These are phyloP conservation scores for Kuraishia ogatae DNA, from an alignment of 805 yeast species.

Conservation along the genomic window DNA sequence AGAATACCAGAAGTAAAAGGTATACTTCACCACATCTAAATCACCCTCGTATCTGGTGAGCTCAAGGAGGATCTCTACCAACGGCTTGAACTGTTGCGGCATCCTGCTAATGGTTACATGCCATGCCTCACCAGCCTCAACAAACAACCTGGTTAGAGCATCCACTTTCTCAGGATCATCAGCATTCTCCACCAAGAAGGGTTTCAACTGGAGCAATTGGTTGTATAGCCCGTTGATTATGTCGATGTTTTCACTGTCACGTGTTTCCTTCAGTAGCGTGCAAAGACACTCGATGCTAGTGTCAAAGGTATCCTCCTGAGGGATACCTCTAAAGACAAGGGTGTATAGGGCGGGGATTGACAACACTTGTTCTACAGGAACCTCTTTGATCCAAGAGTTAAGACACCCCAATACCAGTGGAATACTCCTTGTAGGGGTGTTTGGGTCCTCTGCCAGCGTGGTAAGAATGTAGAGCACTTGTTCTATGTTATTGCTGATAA, in stretches of 20 bases:
- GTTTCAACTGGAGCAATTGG: slow-evolving; percentile 55
- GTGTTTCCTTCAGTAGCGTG: slow-evolving; percentile 72
- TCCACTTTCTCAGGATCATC: slow-evolving; percentile 62
- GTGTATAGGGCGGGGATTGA: slow-evolving; percentile 54
- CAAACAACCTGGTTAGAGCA: slow-evolving; percentile 66
- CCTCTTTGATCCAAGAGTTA: slow-evolving; percentile 86
- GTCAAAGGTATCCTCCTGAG: slow-evolving; percentile 62
- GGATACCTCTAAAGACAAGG: slow-evolving; percentile 56
- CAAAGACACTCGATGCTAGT: slow-evolving; percentile 82
- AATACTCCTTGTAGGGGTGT: slow-evolving; percentile 14
- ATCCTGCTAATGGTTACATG: slow-evolving; percentile 71
- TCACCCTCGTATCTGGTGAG: slow-evolving; percentile 72
- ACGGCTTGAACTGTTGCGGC: slow-evolving; percentile 60
- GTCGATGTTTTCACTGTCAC: slow-evolving; percentile 58
- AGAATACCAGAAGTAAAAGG: slow-evolving; percentile 88
- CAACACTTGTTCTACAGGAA: slow-evolving; percentile 65
- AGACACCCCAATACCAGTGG: slow-evolving; percentile 61
- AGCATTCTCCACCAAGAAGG: slow-evolving; percentile 34
- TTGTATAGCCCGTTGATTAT: slow-evolving; percentile 60
- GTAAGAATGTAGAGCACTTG: slow-evolving; percentile 58
- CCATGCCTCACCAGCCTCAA: slow-evolving; percentile 96
- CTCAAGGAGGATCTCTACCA: slow-evolving; percentile 65
- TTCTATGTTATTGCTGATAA: slow-evolving; percentile 60
- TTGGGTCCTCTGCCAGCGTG: slow-evolving; percentile 28
- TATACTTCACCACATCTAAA: slow-evolving; percentile 80